These are phyloP conservation scores for Zygoascus flipseniorum DNA, from an alignment of 805 yeast genomes.

Conservation along the genomic window DNA sequence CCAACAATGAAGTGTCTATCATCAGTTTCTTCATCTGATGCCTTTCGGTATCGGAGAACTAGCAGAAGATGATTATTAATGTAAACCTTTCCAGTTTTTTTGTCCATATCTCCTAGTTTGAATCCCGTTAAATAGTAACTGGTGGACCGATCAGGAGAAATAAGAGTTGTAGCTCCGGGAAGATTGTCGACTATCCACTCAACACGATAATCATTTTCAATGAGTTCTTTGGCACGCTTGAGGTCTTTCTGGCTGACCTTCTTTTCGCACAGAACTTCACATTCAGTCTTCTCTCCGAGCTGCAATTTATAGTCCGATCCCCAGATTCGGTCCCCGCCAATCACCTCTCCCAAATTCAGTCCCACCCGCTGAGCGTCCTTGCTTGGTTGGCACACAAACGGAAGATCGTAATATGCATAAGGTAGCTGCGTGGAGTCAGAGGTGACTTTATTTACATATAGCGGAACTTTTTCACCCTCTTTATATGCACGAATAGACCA, in stretches of 20 bases:
- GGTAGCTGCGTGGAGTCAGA: slow-evolving; percentile 74
- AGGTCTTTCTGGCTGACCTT: slow-evolving; percentile 45
- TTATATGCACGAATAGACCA: slow-evolving; percentile 33
- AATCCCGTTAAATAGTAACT: slow-evolving; percentile 82
- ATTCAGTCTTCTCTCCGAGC: slow-evolving; percentile 58
- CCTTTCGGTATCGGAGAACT: slow-evolving; percentile 62
- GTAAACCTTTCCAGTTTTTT: slow-evolving; percentile 43
- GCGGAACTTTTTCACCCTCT: slow-evolving; percentile 54
- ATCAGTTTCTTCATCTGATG: slow-evolving; percentile 22
- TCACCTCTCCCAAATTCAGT: slow-evolving; percentile 64
- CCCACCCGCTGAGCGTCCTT: slow-evolving; percentile 50
- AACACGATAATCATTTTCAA: slow-evolving; percentile 62
- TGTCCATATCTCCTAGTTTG: slow-evolving; percentile 64
- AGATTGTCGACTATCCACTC: slow-evolving; percentile 80
- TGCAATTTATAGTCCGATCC: slow-evolving; percentile 58
- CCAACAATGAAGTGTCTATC: slow-evolving; percentile 54
- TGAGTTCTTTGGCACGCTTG: slow-evolving; percentile 47
- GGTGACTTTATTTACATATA: slow-evolving; percentile 69
- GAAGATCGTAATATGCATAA: slow-evolving; percentile 65
- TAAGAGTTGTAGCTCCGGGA: slow-evolving; percentile 83
- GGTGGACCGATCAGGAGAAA: slow-evolving; percentile 46
- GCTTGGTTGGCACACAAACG: slow-evolving; percentile 68
- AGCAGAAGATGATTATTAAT: slow-evolving; percentile 75
- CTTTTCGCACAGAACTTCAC: slow-evolving; percentile 62
- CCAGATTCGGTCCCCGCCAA: slow-evolving; percentile 75